Evolutionary conservation across 2,329 filamentous ascomycete species (phyloP).

Genomic region (Venturia asperata): DNA sequence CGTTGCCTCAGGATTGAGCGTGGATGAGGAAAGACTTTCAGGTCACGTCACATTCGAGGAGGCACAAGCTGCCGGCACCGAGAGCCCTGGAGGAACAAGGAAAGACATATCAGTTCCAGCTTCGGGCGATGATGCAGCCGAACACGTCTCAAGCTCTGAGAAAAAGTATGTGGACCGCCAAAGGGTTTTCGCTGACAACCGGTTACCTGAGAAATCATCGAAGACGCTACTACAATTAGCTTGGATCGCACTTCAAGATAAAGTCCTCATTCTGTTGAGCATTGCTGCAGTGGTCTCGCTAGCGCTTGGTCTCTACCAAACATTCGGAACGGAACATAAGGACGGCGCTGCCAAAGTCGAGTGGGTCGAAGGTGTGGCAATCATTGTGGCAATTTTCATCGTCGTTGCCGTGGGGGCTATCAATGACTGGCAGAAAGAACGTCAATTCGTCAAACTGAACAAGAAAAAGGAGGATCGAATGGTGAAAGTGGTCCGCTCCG

Average conservation of each 20-base stretch:
- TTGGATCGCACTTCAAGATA: constrained; percentile 80
- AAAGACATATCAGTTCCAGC: background rate
- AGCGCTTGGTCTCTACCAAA: constrained; percentile 67
- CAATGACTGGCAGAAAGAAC: constrained; percentile 77
- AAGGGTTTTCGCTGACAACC: constrained; percentile 63
- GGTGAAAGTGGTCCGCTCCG: constrained; percentile 71
- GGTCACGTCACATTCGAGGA: constrained; percentile 64
- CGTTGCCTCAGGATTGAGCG: constrained; percentile 56
- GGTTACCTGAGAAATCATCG: constrained; percentile 60
- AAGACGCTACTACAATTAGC: constrained; percentile 65
- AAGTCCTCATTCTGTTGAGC: constrained; percentile 65
- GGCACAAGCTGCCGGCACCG: constrained; percentile 29
- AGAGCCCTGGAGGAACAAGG: constrained; percentile 5
- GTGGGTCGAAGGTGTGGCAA: constrained; percentile 77
- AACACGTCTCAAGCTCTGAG: background rate
- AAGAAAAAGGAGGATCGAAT: constrained; percentile 69
- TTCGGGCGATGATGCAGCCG: background rate
- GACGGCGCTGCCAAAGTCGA: constrained; percentile 53
- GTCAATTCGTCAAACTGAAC: constrained; percentile 73
- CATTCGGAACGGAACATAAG: constrained; percentile 51
- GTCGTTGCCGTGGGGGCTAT: constrained; percentile 70
- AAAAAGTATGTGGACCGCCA: constrained; percentile 49
- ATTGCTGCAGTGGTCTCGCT: constrained; percentile 67
- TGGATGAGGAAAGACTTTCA: constrained; percentile 60
- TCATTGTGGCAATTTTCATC: constrained; percentile 67